Evolutionary conservation across 345 rosid species (phyloP), one percentile per base, ranked within the genome.

Genomic region (Ceriops decandra): DNA sequence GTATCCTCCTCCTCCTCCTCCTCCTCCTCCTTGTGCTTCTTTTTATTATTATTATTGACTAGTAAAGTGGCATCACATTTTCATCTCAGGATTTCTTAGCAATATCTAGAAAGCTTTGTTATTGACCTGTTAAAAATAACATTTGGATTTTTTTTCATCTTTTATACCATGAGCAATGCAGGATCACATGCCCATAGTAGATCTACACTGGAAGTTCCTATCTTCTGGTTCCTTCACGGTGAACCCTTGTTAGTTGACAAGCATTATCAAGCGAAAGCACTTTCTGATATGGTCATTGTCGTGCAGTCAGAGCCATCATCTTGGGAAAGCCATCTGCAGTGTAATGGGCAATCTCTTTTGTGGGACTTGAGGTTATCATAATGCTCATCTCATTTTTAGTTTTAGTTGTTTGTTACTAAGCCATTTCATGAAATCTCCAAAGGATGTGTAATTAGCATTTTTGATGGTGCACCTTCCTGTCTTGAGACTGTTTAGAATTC

Each of bases 281-380:
- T 95, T 74, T 86, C 93, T 31, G 89, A 95, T 76, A 95, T 95
- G 98, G 88, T 91, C 53, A 76, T 95, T 63, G 96, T 95, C 67
- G 91, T 88, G 72, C 99, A 95, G 77, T 95, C 99, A 13, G 96
- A 95, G 85, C 71, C 83, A 26, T 79, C 98, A 51, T 86, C 98
- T 27, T 91, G 98, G 99, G 99, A 90, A 82, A 90, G 96, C 86
- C 85, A 95, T 83, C 89, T 90, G 74, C 99, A 95, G 76, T 95
- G 99, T 74, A 95, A 95, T 74, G 97, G 99, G 69, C 79, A 82
- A 68, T 91, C 99, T 54, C 86, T 95, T 75, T 63, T 95, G 74
- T 92, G 93, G 98, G 91, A 95, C 76, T 78, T 95, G 76, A 88
- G 99, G 99, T 95, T 70, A 66, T 77, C 63, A 68, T 11, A 21